phyloP scores from a whole-genome alignment of 2,329 filamentous ascomycete genomes.

The Chrysoporthe deuterocubensis region DNA sequence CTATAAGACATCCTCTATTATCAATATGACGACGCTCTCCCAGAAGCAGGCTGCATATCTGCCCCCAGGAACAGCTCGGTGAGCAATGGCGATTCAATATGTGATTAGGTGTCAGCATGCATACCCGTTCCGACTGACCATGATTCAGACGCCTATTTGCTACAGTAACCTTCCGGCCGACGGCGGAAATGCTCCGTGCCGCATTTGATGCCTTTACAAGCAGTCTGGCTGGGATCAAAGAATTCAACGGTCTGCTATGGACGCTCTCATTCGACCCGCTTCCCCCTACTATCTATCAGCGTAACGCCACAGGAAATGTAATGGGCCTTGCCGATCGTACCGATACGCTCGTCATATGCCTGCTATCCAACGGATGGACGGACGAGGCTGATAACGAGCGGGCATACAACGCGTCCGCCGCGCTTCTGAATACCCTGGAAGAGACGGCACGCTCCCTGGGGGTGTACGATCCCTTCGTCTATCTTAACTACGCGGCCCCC shows the following conservation, averaged over 20 bases:
- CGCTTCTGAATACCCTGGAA: constrained; percentile 7
- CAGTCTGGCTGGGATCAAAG: neutral
- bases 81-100: neutral
- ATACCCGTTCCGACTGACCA: neutral
- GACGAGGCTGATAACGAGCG: constrained; percentile 7
- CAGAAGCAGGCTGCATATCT: neutral
- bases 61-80: neutral
- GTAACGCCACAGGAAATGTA: constrained; percentile 7
- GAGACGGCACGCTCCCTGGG: neutral
- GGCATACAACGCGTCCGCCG: neutral
- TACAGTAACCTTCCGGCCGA: constrained; percentile 6
- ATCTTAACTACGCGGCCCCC: constrained; percentile 25
- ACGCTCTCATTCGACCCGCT: constrained; percentile 19
- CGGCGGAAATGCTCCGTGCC: constrained; percentile 12
- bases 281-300: constrained; percentile 18
- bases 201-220: constrained; percentile 10
- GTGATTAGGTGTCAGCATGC: neutral
- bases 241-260: constrained; percentile 19
- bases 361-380: constrained; percentile 5
- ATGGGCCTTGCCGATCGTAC: constrained; percentile 18
- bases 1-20: neutral
- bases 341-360: constrained; percentile 9
- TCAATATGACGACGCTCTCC: constrained; percentile 2
- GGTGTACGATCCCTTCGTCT: constrained; percentile 18
- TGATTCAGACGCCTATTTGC: neutral